These are phyloP conservation scores for Evernia prunastri DNA, from an alignment of 495 filamentous ascomycete genomes.

Conservation along the genomic window DNA sequence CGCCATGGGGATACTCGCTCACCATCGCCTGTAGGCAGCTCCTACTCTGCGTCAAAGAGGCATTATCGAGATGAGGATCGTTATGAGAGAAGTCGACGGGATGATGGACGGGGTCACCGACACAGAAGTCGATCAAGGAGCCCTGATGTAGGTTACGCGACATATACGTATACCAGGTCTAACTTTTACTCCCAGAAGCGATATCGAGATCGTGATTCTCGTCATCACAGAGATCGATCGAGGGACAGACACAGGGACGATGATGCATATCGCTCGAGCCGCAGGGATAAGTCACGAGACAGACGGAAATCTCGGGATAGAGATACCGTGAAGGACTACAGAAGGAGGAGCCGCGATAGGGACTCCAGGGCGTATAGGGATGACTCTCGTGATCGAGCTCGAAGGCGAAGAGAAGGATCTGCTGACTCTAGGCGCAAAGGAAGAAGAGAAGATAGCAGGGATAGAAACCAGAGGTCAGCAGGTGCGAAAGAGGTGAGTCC, in stretches of 20 bases:
- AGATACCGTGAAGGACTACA: slow-evolving; percentile 53
- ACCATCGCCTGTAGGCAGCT: slow-evolving; percentile 93
- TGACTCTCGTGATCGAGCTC: slow-evolving; percentile 66
- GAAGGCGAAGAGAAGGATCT: slow-evolving; percentile 67
- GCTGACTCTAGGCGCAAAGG: slow-evolving; percentile 65
- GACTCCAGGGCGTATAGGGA: slow-evolving; percentile 72
- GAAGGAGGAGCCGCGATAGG: slow-evolving; percentile 63
- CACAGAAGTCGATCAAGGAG: slow-evolving; percentile 64
- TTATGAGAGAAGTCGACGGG: slow-evolving; percentile 57
- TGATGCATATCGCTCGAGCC: slow-evolving; percentile 54
- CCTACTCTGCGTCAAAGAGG: slow-evolving; percentile 66
- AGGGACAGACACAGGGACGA: slow-evolving; percentile 65
- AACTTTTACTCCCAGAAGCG: slow-evolving; percentile 37
- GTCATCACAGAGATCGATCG: slow-evolving; percentile 67
- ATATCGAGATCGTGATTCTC: slow-evolving; percentile 55
- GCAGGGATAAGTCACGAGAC: slow-evolving; percentile 61
- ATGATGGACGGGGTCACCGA: slow-evolving; percentile 54
- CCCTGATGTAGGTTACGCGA: slow-evolving; percentile 52
- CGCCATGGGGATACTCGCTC: slow-evolving; percentile 87
- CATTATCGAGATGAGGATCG: slow-evolving; percentile 71
- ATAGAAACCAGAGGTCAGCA: slow-evolving; percentile 42
- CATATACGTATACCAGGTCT: slow-evolving; percentile 4
- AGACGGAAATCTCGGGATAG: slow-evolving; percentile 53
- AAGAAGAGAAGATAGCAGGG: slow-evolving; percentile 60
- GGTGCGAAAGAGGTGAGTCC: slow-evolving; percentile 50